phyloP scores from a whole-genome alignment of 768 basidiomycete genomes.

The Lactarius vividus region DNA sequence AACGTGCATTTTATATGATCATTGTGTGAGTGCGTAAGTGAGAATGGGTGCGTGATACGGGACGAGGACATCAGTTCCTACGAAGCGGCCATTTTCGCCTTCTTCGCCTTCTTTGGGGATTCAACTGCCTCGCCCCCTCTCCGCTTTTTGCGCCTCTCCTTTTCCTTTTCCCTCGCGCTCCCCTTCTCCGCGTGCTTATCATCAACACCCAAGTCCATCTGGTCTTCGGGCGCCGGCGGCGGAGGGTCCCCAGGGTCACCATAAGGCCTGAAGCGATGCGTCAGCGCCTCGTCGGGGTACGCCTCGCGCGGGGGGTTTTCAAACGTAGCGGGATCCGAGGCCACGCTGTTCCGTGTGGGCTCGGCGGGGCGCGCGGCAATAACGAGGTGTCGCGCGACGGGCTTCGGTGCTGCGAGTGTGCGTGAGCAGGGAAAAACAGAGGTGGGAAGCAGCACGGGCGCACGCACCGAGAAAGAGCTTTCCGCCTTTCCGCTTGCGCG shows the following conservation, averaged over 20 bases:
- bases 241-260: slow-evolving; percentile 17
- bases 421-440: too few species aligned
- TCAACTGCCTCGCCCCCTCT: slow-evolving; percentile 5
- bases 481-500: slow-evolving; percentile 24
- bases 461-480: slow-evolving; percentile 25
- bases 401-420: slow-evolving; percentile 14
- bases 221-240: background rate
- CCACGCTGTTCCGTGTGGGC: background rate
- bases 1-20: background rate
- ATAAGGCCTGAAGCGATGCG: slow-evolving; percentile 25
- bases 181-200: background rate
- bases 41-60: background rate
- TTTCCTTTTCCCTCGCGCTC: slow-evolving; percentile 5
- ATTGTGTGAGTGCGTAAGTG: background rate
- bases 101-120: slow-evolving; percentile 25
- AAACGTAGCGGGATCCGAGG: background rate
- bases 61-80: background rate
- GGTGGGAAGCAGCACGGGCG: too few species aligned
- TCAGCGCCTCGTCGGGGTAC: slow-evolving; percentile 24
- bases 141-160: slow-evolving; percentile 16
- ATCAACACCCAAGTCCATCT: slow-evolving; percentile 1
- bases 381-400: slow-evolving; percentile 23
- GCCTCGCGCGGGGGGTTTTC: slow-evolving; percentile 23
- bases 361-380: slow-evolving; percentile 19
- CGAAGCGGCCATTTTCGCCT: slow-evolving; percentile 8